Percentiles rank a stretch among this genome's conserved stretches.
phyloP scores from a whole-genome alignment of 305 asterid genomes.

The Solanum hybrid region DNA sequence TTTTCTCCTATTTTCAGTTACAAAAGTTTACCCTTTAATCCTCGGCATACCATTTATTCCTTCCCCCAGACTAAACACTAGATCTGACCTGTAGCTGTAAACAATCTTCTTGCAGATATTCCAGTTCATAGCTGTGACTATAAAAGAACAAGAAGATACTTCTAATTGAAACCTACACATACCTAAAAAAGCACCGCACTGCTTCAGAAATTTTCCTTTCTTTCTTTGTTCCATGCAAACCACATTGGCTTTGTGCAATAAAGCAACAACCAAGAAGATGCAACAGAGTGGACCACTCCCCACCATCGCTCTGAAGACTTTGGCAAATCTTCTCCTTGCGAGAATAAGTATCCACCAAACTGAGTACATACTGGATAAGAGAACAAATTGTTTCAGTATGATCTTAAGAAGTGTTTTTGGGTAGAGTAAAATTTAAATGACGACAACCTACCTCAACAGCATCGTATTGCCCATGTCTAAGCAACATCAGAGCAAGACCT shows the following conservation, averaged over 20 bases:
- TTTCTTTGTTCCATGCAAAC: constrained; percentile 42
- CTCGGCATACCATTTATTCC: background rate
- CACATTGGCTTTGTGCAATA: constrained; percentile 70
- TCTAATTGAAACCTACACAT: background rate
- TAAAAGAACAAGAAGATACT: background rate
- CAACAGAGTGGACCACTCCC: constrained; percentile 49
- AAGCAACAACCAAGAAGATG: constrained; percentile 97
- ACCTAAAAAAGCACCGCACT: constrained; percentile 86
- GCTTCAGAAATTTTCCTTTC: constrained; percentile 78
- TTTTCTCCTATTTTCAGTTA: background rate
- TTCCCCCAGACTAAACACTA: background rate
- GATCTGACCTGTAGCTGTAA: background rate
- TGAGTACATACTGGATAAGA: constrained; percentile 62
- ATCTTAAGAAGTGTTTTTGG: background rate
- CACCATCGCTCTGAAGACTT: constrained; percentile 63
- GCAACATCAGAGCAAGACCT: constrained; percentile 67
- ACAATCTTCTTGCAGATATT: background rate
- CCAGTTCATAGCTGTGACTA: background rate
- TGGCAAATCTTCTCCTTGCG: constrained; percentile 66
- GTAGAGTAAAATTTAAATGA: constrained; percentile 7
- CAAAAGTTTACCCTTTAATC: background rate
- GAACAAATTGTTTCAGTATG: constrained; percentile 27
- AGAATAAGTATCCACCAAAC: constrained; percentile 64
- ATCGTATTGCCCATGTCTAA: constrained; percentile 67
- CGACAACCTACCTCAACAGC: constrained; percentile 67